Conservation (phyloP, 176 grass and related monocot genomes). For the Hordeum marinum region DNA sequence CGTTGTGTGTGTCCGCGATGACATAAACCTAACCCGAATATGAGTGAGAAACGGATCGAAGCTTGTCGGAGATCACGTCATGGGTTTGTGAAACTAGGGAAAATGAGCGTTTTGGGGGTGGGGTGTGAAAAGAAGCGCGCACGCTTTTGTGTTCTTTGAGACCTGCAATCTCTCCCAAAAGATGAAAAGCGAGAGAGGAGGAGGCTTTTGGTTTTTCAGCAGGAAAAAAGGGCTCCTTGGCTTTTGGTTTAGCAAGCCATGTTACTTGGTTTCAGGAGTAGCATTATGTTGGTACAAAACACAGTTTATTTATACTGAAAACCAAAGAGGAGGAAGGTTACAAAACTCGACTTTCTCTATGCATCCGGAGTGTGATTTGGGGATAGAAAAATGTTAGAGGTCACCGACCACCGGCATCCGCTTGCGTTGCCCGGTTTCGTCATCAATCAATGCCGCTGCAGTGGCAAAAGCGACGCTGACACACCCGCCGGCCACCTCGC, state of each 20-base stretch:
- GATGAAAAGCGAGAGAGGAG: background rate
- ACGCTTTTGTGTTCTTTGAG: background rate
- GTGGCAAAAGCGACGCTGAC: constrained; percentile 7
- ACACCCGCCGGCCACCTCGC: background rate
- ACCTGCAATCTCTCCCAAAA: background rate
- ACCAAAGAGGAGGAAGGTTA: background rate
- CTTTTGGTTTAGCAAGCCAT: background rate
- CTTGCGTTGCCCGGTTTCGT: background rate
- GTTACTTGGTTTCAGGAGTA: background rate
- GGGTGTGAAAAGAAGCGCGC: background rate
- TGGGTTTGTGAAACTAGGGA: no score
- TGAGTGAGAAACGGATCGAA: no score
- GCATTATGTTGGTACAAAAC: no score
- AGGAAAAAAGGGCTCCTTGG: background rate
- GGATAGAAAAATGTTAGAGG: background rate
- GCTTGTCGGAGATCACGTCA: no score
- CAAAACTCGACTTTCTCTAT: background rate
- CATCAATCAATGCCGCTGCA: constrained; percentile 4
- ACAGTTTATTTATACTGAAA: no score
- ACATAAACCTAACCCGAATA: no score
- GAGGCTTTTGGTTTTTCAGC: background rate
- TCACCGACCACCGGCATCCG: background rate
- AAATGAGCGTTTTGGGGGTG: no score
- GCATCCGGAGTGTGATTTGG: background rate
- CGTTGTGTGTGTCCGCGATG: no score